Conservation (phyloP, 2,329 filamentous ascomycete species). For the Botrytis sinoallii region DNA sequence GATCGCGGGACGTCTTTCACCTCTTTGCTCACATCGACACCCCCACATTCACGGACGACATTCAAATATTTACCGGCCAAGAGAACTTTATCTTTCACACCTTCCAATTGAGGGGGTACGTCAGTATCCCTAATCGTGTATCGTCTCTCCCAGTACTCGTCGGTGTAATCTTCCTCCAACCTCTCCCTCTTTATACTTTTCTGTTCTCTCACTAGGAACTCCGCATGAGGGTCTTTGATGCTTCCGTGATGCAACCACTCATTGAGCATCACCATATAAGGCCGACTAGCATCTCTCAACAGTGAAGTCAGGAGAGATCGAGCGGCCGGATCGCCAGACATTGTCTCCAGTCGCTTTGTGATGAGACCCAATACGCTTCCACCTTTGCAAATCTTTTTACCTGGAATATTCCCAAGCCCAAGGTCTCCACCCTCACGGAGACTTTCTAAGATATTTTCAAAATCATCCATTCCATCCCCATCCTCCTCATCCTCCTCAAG, state of each 20-base stretch:
- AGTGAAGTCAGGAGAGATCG: constrained; percentile 76
- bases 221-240: constrained; percentile 88
- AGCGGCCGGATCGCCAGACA: constrained; percentile 91
- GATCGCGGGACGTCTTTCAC: constrained; percentile 85
- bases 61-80: constrained; percentile 97
- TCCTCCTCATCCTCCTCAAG: constrained; percentile 75
- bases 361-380: constrained; percentile 88
- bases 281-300: constrained; percentile 81
- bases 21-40: constrained; percentile 87
- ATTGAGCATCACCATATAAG: constrained; percentile 98
- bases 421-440: constrained; percentile 83
- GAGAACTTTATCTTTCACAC: constrained; percentile 89
- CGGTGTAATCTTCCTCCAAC: constrained; percentile 93
- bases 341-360: constrained; percentile 77
- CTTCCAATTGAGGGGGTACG: constrained; percentile 86
- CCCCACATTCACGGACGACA: constrained; percentile 93
- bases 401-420: constrained; percentile 71
- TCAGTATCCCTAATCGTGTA: constrained; percentile 93
- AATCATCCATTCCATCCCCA: constrained; percentile 64
- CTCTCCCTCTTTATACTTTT: constrained; percentile 90
- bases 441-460: constrained; percentile 90
- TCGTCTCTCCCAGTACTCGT: constrained; percentile 98
- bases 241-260: constrained; percentile 97
- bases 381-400: constrained; percentile 94
- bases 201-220: constrained; percentile 94